Evolutionary conservation across 2,329 filamentous ascomycete genomes (phyloP).

Genomic region (Neodidymelliopsis sp.): DNA sequence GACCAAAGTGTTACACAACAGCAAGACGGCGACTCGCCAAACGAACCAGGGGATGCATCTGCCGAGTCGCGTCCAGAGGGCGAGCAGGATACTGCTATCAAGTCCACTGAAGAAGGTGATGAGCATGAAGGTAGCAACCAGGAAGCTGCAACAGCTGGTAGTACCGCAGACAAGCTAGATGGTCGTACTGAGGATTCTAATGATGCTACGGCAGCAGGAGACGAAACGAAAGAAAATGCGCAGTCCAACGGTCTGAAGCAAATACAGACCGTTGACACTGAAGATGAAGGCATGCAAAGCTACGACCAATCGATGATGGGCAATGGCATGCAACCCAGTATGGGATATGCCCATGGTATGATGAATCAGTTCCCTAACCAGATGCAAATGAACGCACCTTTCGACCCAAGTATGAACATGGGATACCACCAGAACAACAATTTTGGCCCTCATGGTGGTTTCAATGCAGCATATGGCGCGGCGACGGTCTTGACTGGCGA

Average conservation of each 20-base stretch:
- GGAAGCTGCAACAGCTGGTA: conserved; percentile 10
- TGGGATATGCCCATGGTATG: conserved; percentile 37
- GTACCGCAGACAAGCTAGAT: conserved; percentile 9
- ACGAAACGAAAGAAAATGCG: conserved; percentile 20
- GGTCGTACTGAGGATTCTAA: conserved; percentile 19
- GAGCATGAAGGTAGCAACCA: conserved; percentile 15
- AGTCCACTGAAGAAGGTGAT: conserved; percentile 43
- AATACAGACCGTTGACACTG: conserved; percentile 46
- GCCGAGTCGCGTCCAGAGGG: conserved; percentile 42
- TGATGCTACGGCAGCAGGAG: conserved; percentile 27
- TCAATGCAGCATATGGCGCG: conserved; percentile 47
- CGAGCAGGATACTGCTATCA: conserved; percentile 31
- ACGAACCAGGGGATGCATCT: conserved; percentile 41
- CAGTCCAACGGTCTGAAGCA: conserved; percentile 37
- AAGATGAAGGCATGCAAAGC: conserved; percentile 29
- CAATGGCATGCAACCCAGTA: conserved; percentile 35
- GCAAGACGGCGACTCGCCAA: conserved; percentile 44
- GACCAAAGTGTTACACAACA: conserved; percentile 32
- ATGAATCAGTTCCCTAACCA: conserved; percentile 64
- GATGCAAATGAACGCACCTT: conserved; percentile 48
- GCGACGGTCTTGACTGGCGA: conserved; percentile 48
- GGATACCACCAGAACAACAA: conserved; percentile 47
- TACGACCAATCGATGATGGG: conserved; percentile 41
- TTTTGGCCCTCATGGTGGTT: conserved; percentile 57
- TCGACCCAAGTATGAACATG: conserved; percentile 50